These are phyloP conservation scores for Diaporthe velutina DNA, from an alignment of 2,329 filamentous ascomycete species.

Conservation along the genomic window DNA sequence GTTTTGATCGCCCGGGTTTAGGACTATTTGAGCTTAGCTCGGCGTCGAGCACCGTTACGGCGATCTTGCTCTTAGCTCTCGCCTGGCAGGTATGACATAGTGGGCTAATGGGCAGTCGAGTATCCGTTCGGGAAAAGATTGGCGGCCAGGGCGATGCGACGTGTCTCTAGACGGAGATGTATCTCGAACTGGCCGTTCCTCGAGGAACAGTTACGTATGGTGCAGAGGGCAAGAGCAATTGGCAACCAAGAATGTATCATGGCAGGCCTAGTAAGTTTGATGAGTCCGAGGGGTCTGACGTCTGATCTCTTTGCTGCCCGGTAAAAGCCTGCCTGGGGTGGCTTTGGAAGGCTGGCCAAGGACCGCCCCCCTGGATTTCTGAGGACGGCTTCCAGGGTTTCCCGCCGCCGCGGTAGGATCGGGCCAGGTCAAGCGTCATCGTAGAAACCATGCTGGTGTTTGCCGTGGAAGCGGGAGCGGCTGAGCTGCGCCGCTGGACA, in stretches of 20 bases:
- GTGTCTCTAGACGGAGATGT: conserved; percentile 29
- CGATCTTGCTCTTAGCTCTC: conserved; percentile 29
- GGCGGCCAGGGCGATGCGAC: conserved; percentile 20
- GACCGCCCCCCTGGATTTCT: conserved; percentile 16
- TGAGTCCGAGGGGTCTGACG: conserved; percentile 26
- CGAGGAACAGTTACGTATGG: conserved; percentile 18
- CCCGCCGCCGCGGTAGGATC: conserved; percentile 13
- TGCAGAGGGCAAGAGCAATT: conserved; percentile 2
- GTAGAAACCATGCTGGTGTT: conserved; percentile 14
- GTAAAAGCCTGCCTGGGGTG: neutral
- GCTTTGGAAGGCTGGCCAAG: conserved; percentile 23
- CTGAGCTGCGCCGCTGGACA: neutral
- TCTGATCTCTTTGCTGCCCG: conserved; percentile 24
- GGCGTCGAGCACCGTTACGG: conserved; percentile 6
- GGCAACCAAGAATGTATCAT: conserved; percentile 29
- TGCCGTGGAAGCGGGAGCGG: conserved; percentile 24
- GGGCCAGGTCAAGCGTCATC: conserved; percentile 1
- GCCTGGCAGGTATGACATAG: conserved; percentile 36
- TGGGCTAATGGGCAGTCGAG: conserved; percentile 7
- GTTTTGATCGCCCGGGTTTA: conserved; percentile 17
- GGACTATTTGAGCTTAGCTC: conserved; percentile 1
- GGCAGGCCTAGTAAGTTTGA: conserved; percentile 29
- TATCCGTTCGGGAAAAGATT: conserved; percentile 13
- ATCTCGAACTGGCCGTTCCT: conserved; percentile 24
- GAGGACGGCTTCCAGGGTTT: conserved; percentile 2